Conservation (phyloP, 2,329 filamentous ascomycete species). For the Fusarium coicis region DNA sequence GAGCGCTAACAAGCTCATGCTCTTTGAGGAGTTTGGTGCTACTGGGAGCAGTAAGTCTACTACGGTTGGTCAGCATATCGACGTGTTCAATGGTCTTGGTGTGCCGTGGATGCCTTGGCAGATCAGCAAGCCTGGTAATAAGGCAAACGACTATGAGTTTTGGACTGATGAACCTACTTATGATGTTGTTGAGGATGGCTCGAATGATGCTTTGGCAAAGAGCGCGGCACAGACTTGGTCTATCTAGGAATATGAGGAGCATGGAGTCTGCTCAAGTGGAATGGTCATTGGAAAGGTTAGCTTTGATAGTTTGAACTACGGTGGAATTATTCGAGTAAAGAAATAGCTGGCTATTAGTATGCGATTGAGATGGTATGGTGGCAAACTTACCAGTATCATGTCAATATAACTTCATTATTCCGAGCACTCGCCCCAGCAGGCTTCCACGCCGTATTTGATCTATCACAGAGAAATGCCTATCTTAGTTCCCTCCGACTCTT, state of each 20-base stretch:
- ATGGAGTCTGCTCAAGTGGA: accelerated
- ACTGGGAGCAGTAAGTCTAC: background rate
- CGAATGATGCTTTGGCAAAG: background rate
- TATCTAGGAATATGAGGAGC: background rate
- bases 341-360: background rate
- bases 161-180: background rate
- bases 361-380: background rate
- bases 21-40: background rate
- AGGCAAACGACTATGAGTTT: background rate
- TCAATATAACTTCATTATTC: background rate
- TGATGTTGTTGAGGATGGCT: background rate
- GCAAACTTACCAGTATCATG: background rate
- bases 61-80: background rate
- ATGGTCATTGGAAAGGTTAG: too few species aligned
- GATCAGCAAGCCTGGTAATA: background rate
- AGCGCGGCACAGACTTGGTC: background rate
- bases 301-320: background rate
- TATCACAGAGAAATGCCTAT: too few species aligned
- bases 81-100: background rate
- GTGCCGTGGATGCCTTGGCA: background rate
- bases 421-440: too few species aligned
- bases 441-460: too few species aligned
- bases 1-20: background rate
- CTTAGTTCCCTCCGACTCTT: too few species aligned
- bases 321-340: background rate